Percentiles rank a stretch among this genome's conserved stretches.
phyloP scores from a whole-genome alignment of 805 yeast species.

The Candida vartiovaarae region DNA sequence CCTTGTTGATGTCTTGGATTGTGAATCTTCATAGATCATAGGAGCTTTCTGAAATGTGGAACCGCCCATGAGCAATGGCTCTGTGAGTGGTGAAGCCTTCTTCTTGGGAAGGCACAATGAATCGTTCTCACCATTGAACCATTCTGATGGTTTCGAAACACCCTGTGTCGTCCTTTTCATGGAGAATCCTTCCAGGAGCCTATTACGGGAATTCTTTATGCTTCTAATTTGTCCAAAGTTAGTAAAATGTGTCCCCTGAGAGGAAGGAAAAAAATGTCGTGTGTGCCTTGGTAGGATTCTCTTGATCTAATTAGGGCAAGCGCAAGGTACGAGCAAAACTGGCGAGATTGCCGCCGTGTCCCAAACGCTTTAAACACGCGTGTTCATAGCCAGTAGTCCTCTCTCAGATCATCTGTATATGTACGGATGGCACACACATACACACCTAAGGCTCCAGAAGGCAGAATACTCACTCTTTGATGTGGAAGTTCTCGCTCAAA shows the following conservation, averaged over 20 bases:
- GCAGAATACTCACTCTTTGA: constrained; percentile 17
- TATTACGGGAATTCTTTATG: neutral
- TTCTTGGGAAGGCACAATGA: neutral
- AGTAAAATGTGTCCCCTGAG: constrained; percentile 1
- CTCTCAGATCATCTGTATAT: too few relatives aligned
- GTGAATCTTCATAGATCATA: constrained; percentile 1
- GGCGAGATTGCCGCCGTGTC: neutral
- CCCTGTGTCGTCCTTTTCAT: neutral
- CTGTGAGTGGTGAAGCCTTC: neutral
- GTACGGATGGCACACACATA: too few relatives aligned
- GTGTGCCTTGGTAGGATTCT: constrained; percentile 6
- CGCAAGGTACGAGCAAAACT: neutral
- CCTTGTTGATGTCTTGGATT: constrained; percentile 6
- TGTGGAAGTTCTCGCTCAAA: constrained; percentile 31
- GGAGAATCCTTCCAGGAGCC: constrained; percentile 1
- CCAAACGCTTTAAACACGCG: too few relatives aligned
- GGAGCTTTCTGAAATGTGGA: constrained; percentile 1
- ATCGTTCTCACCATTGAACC: neutral
- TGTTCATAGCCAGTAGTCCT: too few relatives aligned
- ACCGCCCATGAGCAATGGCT: neutral
- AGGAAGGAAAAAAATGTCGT: neutral
- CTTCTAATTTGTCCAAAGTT: constrained; percentile 1
- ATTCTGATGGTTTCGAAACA: neutral
- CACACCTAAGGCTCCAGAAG: too few relatives aligned
- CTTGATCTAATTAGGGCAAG: constrained; percentile 1